A percentile compares a stretch with the other conserved stretches of the same genome.
phyloP scores from a whole-genome alignment of 1,284 basidiomycete species.

The Ganoderma resinaceum region DNA sequence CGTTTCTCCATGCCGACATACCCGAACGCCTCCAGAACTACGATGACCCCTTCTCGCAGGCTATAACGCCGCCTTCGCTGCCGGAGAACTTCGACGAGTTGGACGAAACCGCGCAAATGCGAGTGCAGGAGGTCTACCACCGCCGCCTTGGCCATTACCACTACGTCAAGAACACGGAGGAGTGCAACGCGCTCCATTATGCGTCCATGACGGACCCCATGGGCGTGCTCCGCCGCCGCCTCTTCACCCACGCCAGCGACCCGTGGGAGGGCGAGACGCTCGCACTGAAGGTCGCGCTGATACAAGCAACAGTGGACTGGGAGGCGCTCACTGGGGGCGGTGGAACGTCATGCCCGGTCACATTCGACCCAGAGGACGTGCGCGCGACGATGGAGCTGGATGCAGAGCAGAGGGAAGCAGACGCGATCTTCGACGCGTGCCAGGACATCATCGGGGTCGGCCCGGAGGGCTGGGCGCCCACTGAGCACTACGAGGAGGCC shows the following conservation, averaged over 20 bases:
- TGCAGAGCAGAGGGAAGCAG: not conserved
- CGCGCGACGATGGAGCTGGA: not conserved
- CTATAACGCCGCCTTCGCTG: slow-evolving; percentile 44
- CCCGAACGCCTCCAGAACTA: slow-evolving; percentile 54
- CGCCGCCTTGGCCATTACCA: slow-evolving; percentile 54
- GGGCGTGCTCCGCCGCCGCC: slow-evolving; percentile 42
- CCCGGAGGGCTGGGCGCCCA: not conserved
- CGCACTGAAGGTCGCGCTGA: slow-evolving; percentile 48
- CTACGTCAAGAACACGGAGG: slow-evolving; percentile 50
- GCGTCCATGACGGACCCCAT: slow-evolving; percentile 44
- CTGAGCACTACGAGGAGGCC: not conserved
- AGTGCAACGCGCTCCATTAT: slow-evolving; percentile 50
- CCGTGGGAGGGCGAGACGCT: slow-evolving; percentile 57
- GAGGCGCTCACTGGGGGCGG: slow-evolving; percentile 43
- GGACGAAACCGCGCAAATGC: slow-evolving; percentile 36
- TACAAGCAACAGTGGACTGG: slow-evolving; percentile 48
- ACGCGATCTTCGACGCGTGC: not conserved
- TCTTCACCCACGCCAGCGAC: slow-evolving; percentile 48
- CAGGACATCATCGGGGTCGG: not conserved
- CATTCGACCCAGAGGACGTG: not conserved
- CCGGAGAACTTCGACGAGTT: slow-evolving; percentile 48
- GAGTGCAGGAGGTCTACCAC: slow-evolving; percentile 44
- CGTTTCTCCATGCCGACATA: slow-evolving; percentile 53
- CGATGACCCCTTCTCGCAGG: slow-evolving; percentile 47
- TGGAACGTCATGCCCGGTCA: not conserved